A percentile compares a stretch with the other conserved stretches of the same genome.
Evolutionary conservation across 1,284 basidiomycete species (phyloP).

Genomic region (Psilocybe mexicana): DNA sequence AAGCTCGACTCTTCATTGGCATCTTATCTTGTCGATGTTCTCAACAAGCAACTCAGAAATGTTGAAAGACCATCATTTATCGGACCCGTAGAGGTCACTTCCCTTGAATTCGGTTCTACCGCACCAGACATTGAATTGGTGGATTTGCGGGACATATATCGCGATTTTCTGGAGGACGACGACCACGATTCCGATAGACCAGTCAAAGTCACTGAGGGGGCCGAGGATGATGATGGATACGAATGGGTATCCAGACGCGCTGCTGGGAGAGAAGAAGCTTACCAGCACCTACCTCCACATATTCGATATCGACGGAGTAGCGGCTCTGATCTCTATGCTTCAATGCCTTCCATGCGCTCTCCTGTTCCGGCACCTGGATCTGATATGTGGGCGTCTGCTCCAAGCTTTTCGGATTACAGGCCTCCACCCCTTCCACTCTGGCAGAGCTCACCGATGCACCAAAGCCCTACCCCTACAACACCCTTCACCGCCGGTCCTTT

Average conservation of each 20-base stretch:
- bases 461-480: constrained; percentile 40
- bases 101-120: constrained; percentile 84
- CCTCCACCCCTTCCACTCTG: constrained; percentile 30
- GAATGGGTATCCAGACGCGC: constrained; percentile 77
- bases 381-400: constrained; percentile 50
- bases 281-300: constrained; percentile 70
- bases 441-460: constrained; percentile 38
- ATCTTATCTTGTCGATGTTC: constrained; percentile 66
- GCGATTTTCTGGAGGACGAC: constrained; percentile 87
- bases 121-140: constrained; percentile 88
- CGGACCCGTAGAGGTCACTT: constrained; percentile 84
- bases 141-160: constrained; percentile 92
- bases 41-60: constrained; percentile 78
- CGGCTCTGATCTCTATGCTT: constrained; percentile 56
- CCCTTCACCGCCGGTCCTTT: constrained; percentile 34
- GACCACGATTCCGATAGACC: constrained; percentile 58
- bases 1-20: constrained; percentile 75
- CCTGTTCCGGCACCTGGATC: constrained; percentile 28
- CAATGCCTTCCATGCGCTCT: constrained; percentile 50
- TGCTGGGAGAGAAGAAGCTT: constrained; percentile 59
- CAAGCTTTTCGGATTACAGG: constrained; percentile 38
- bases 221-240: constrained; percentile 62
- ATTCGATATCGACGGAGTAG: constrained; percentile 64
- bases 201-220: constrained; percentile 55
- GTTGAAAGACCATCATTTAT: constrained; percentile 87